Evolutionary conservation across 768 basidiomycete species (phyloP), one percentile per base, ranked within the genome.

Genomic region (Pulveroboletus ravenelii): DNA sequence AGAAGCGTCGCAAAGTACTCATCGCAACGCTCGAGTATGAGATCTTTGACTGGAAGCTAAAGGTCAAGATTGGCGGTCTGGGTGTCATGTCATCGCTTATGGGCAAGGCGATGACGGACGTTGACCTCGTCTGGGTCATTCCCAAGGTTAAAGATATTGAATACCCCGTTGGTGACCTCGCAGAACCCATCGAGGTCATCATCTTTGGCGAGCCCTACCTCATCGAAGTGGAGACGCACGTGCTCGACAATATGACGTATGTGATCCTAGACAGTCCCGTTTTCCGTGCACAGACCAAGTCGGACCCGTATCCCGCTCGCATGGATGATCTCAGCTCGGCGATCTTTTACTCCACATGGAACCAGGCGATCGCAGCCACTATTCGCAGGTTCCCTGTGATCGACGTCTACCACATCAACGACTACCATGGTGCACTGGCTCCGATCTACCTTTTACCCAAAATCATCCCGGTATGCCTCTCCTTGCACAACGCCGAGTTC

Each of bases 341-440:
- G 37, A 95, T 95, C 63, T 96, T 95, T 77, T 96, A 96, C 68
- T 95, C 93, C 43, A 93, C 93, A 15, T 96, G 93, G 93, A 96
- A 96, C 62, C 93, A 96, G 70, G 91, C 93, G 39, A 93, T 96
- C 56, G 92, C 93, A 15, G 85, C 91, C 40, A 89, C 92, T 30
- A 87, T 96, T 56, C 85, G 90, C 55, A 82, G 92, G 48, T 76
- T 75, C 71, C 90, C 93, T 1, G 83, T 84, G 57, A 84, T 95
- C 60, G 93, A 96, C 64, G 86, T 96, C 55, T 95, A 95, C 70
- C 93, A 95, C 71, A 72, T 95, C 73, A 95, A 95, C 67, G 89
- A 96, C 63, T 96, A 95, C 65, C 93, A 96, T 61, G 93, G 92
- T 54, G 89, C 92, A 20, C 81, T 96, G 38, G 93, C 85, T 49